A percentile compares a stretch with the other conserved stretches of the same genome.
These are phyloP conservation scores for Acer saccharum DNA, from an alignment of 345 rosid genomes.

Conservation along the genomic window DNA sequence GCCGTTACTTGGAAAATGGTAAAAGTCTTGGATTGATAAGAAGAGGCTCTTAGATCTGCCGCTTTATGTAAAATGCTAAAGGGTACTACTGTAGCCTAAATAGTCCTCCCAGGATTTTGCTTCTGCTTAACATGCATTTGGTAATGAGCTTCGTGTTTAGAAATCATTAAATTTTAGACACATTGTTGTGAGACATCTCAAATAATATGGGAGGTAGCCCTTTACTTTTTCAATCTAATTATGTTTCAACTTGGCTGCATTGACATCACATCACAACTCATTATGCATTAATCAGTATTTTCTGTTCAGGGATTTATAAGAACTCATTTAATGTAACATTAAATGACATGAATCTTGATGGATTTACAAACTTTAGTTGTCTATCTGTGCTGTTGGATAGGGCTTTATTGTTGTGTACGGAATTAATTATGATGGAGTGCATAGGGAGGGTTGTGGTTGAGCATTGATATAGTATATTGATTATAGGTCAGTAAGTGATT, in stretches of 20 bases:
- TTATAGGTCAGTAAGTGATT: background rate
- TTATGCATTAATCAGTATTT: background rate
- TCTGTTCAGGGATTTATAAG: conserved; percentile 8
- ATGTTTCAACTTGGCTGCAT: conserved; percentile 5
- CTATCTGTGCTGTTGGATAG: background rate
- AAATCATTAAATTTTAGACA: background rate
- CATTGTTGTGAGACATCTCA: background rate
- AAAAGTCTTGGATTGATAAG: background rate
- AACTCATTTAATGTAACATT: background rate
- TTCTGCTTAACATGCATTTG: background rate
- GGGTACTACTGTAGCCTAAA: background rate
- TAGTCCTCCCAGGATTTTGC: background rate
- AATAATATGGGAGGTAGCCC: background rate
- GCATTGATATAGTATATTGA: background rate
- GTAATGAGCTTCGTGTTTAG: background rate
- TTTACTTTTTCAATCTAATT: background rate
- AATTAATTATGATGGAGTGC: background rate
- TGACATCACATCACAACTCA: background rate
- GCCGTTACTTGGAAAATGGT: background rate
- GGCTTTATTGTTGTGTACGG: background rate
- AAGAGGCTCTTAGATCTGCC: background rate
- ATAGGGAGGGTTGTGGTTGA: background rate
- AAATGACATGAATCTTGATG: background rate
- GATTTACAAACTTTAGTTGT: background rate
- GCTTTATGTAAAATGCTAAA: background rate